Conservation (phyloP, 495 filamentous ascomycete species). For the Bombardia bombarda region DNA sequence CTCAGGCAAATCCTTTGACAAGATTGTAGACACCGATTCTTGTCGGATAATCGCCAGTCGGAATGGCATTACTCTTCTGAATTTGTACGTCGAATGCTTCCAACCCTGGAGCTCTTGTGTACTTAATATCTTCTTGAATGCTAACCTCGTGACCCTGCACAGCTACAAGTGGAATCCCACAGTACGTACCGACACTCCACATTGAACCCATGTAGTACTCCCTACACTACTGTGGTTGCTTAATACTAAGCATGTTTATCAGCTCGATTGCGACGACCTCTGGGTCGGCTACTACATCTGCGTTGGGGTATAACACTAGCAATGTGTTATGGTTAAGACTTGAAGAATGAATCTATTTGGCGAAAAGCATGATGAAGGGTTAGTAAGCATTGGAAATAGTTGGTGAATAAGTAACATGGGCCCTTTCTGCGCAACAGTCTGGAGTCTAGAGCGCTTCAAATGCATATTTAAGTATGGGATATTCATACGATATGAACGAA, state of each 20-base stretch:
- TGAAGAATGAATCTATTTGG: too few relatives aligned
- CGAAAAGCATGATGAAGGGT: too few relatives aligned
- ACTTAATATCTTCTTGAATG: too few relatives aligned
- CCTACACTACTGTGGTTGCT: slow-evolving; percentile 16
- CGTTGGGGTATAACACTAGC: slow-evolving; percentile 4
- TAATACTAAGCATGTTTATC: slow-evolving; percentile 21
- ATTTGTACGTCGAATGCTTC: slow-evolving; percentile 7
- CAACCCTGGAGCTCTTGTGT: too few relatives aligned
- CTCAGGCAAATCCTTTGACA: slow-evolving; percentile 11
- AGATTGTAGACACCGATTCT: slow-evolving; percentile 2
- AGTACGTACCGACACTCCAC: background rate
- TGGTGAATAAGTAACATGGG: too few relatives aligned
- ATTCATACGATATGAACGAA: too few relatives aligned
- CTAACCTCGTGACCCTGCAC: too few relatives aligned
- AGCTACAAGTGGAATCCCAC: background rate
- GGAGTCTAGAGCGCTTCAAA: too few relatives aligned
- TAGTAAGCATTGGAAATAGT: too few relatives aligned
- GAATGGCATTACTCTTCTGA: background rate
- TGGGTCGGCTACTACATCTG: slow-evolving; percentile 23
- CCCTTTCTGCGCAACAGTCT: too few relatives aligned
- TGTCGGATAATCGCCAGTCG: slow-evolving; percentile 4
- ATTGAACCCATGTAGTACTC: background rate
- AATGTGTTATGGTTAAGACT: too few relatives aligned
- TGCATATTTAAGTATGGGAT: too few relatives aligned
- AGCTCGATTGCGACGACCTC: slow-evolving; percentile 23